These are phyloP conservation scores for Colletotrichum filicis DNA, from an alignment of 2,329 filamentous ascomycete genomes.

Conservation along the genomic window DNA sequence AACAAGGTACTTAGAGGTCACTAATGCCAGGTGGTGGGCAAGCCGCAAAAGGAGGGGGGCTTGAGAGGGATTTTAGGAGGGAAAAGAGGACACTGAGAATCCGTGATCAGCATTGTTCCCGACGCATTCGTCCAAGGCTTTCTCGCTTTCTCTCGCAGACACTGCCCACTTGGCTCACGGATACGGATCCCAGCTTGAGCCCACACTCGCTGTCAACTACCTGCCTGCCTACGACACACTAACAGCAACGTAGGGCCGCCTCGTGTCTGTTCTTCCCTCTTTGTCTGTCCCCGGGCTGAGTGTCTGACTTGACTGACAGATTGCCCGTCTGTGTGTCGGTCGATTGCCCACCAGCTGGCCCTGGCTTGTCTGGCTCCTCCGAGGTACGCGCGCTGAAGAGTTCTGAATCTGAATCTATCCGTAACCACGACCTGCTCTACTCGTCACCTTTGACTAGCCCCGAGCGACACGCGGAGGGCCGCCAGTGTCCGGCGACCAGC, in stretches of 20 bases:
- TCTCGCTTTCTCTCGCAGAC: constrained; percentile 14
- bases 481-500: neutral
- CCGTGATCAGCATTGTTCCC: constrained; percentile 4
- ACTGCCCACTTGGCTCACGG: constrained; percentile 13
- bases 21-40: neutral
- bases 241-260: neutral
- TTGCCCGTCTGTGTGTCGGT: constrained; percentile 18
- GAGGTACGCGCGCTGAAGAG: constrained; percentile 7
- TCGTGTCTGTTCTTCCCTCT: constrained; percentile 6
- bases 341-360: neutral
- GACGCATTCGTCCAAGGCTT: constrained; percentile 29
- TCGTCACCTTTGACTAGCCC: neutral
- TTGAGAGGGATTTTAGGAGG: neutral
- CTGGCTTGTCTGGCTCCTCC: neutral
- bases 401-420: constrained; percentile 7
- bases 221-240: constrained; percentile 6
- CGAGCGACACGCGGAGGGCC: neutral
- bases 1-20: too few species aligned
- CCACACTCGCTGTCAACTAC: neutral
- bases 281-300: neutral
- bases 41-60: constrained; percentile 1
- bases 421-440: neutral
- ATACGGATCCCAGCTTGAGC: neutral
- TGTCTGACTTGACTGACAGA: constrained; percentile 5
- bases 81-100: neutral